These are phyloP conservation scores for Coemansia sp. DNA, from an alignment of 192 early-diverging fungal species.

Conservation along the genomic window DNA sequence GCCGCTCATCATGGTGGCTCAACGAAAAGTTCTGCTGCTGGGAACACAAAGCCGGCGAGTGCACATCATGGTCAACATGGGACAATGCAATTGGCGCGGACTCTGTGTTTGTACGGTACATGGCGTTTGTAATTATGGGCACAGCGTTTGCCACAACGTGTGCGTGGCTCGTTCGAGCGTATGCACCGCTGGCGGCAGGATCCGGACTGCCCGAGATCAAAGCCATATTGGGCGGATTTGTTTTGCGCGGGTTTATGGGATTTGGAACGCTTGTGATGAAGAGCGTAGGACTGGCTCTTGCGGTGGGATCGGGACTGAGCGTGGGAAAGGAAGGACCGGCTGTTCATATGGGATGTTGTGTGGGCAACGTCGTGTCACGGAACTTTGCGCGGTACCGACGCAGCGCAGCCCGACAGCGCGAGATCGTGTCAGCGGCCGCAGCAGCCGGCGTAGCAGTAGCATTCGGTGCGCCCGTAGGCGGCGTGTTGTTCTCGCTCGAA, in stretches of 20 bases:
- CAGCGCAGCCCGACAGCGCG: conserved; percentile 71
- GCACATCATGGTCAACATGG: conserved; percentile 75
- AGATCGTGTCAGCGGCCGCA: conserved; percentile 69
- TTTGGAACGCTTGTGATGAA: conserved; percentile 86
- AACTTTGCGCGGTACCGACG: conserved; percentile 80
- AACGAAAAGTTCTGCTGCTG: conserved; percentile 94
- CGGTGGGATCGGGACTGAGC: conserved; percentile 80
- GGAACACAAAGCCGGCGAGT: conserved; percentile 57
- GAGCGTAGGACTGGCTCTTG: conserved; percentile 70
- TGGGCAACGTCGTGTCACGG: conserved; percentile 80
- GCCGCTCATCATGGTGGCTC: conserved; percentile 81
- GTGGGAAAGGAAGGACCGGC: conserved; percentile 95
- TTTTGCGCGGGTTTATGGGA: conserved; percentile 92
- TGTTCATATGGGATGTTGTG: conserved; percentile 88
- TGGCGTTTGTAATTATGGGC: conserved; percentile 75
- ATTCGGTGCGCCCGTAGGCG: conserved; percentile 71
- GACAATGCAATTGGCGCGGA: conserved; percentile 57
- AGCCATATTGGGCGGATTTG: conserved; percentile 83
- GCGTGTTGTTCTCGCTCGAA: conserved; percentile 75
- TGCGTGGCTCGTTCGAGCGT: conserved; percentile 70
- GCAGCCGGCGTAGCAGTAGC: conserved; percentile 76
- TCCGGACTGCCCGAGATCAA: conserved; percentile 94
- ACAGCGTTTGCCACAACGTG: conserved; percentile 70
- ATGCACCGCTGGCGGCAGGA: conserved; percentile 90
- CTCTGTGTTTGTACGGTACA: conserved; percentile 68